phyloP scores from a whole-genome alignment of 768 basidiomycete species.

The Russula brevipes region DNA sequence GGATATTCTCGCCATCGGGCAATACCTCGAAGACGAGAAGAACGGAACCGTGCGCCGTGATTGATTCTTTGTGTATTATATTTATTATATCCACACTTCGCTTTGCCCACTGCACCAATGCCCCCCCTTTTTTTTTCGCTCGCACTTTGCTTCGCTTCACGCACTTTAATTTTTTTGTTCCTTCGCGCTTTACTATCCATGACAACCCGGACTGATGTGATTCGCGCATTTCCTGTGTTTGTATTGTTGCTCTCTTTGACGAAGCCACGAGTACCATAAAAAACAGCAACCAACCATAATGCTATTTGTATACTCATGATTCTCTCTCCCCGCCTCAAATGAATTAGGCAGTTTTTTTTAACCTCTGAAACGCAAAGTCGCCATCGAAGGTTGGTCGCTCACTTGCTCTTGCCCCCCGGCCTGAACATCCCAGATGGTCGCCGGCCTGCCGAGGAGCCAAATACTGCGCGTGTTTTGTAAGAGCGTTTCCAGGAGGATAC shows the following conservation, averaged over 20 bases:
- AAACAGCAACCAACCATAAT: conserved; percentile 12
- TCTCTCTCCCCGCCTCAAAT: neutral
- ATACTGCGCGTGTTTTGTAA: conserved; percentile 33
- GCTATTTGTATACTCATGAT: conserved; percentile 12
- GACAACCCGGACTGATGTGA: conserved; percentile 10
- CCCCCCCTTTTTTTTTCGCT: neutral
- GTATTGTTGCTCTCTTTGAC: conserved; percentile 1
- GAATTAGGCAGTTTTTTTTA: neutral
- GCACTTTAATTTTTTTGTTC: neutral
- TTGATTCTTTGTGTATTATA: conserved; percentile 23
- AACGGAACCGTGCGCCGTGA: conserved; percentile 52
- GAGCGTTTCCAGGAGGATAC: neutral
- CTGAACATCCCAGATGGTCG: conserved; percentile 42
- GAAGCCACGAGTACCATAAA: conserved; percentile 8
- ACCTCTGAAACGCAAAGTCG: no score
- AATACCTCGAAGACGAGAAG: conserved; percentile 81
- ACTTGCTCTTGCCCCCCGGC: conserved; percentile 32
- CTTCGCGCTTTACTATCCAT: no score
- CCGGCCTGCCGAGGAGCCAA: conserved; percentile 38
- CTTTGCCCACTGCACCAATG: neutral
- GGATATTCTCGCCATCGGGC: conserved; percentile 80
- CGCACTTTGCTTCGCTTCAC: neutral
- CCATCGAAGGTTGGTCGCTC: neutral
- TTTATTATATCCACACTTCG: neutral
- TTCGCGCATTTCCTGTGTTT: conserved; percentile 7